phyloP scores from a whole-genome alignment of 2,329 filamentous ascomycete genomes.

The Colletotrichum aenigma region DNA sequence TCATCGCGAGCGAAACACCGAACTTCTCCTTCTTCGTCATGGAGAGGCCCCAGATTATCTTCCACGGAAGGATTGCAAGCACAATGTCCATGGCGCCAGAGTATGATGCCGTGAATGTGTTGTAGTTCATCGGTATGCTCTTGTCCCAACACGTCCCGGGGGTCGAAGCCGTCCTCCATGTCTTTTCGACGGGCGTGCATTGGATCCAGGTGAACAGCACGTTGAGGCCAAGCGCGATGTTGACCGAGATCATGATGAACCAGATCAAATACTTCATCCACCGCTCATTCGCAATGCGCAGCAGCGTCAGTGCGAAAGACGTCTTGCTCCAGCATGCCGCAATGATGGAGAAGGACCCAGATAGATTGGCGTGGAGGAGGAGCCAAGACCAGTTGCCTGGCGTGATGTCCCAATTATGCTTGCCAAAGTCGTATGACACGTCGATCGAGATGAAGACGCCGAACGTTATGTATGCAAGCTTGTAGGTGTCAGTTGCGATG shows the following conservation, averaged over 20 bases:
- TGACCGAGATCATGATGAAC: conserved; percentile 28
- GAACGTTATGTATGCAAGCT: conserved; percentile 11
- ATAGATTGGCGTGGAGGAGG: conserved; percentile 20
- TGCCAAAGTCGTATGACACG: conserved; percentile 18
- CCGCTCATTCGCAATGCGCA: conserved; percentile 26
- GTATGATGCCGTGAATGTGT: conserved; percentile 31
- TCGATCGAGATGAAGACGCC: conserved; percentile 10
- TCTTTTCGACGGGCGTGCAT: conserved; percentile 28
- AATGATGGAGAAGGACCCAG: conserved; percentile 23
- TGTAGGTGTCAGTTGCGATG: neutral
- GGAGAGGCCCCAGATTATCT: conserved; percentile 40
- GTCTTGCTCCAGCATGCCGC: conserved; percentile 31
- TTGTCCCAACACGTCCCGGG: conserved; percentile 30
- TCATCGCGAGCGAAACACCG: conserved; percentile 43
- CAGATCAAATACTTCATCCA: conserved; percentile 28
- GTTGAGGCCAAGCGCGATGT: conserved; percentile 24
- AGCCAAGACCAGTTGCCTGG: conserved; percentile 12
- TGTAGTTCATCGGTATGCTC: conserved; percentile 30
- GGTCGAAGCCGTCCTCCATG: conserved; percentile 22
- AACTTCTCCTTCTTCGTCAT: conserved; percentile 45
- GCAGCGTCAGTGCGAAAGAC: conserved; percentile 31
- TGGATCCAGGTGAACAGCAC: conserved; percentile 29
- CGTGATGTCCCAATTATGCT: conserved; percentile 17
- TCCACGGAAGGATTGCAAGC: conserved; percentile 44
- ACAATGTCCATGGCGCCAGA: conserved; percentile 42